Evolutionary conservation across 306 rosid species (phyloP).

Genomic region (Castanopsis chinensis): DNA sequence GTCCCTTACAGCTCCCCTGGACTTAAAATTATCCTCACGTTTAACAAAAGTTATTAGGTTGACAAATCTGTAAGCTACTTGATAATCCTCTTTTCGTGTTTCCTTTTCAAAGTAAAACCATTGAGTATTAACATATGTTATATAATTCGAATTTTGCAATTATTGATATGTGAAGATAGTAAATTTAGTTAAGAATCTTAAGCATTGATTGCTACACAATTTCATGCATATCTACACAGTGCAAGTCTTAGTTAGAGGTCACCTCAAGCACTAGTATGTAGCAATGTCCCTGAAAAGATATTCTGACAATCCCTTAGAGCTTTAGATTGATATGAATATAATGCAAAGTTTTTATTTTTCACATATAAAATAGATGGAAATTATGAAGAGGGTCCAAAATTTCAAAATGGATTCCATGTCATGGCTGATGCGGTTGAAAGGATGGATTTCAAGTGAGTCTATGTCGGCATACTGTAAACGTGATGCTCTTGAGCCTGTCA

Average conservation of each 20-base stretch:
- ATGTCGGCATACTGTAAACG: slow-evolving; percentile 10
- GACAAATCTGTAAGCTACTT: no score
- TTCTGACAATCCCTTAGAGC: neutral
- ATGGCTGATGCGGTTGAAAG: slow-evolving; percentile 36
- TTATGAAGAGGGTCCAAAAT: slow-evolving; percentile 21
- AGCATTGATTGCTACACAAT: neutral
- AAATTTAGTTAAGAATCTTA: neutral
- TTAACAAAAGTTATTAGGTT: no score
- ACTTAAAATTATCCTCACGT: neutral
- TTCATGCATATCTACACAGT: neutral
- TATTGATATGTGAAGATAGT: neutral
- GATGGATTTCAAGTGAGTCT: slow-evolving; percentile 27
- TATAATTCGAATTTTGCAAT: neutral
- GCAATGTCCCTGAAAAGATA: neutral
- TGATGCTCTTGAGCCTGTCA: neutral
- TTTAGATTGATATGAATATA: neutral
- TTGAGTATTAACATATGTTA: neutral
- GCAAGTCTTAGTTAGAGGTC: neutral
- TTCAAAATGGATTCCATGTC: slow-evolving; percentile 53
- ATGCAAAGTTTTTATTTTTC: neutral
- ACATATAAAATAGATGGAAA: neutral
- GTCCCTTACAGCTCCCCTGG: neutral
- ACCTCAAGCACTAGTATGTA: neutral
- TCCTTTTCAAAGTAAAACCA: neutral
- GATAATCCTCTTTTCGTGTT: no score